These are phyloP conservation scores for Tuber calosporum DNA, from an alignment of 495 filamentous ascomycete species.

Conservation along the genomic window DNA sequence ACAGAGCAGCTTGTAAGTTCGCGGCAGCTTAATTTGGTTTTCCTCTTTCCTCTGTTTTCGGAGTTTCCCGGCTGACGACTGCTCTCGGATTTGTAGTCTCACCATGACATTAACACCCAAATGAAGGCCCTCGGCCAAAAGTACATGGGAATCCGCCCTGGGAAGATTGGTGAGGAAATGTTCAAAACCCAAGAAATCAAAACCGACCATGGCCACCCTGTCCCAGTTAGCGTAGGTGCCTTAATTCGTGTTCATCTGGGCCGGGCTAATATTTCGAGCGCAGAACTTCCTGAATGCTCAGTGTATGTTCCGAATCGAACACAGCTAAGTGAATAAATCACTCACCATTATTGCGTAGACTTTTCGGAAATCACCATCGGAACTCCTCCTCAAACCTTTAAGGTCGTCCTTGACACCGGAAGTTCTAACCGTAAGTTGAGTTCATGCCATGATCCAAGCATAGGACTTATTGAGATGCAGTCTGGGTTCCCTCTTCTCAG, in stretches of 20 bases:
- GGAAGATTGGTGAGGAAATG: slow-evolving; percentile 61
- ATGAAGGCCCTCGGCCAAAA: slow-evolving; percentile 75
- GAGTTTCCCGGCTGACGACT: neutral
- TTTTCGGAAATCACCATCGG: slow-evolving; percentile 94
- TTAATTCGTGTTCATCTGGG: slow-evolving; percentile 6
- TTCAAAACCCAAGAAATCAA: slow-evolving; percentile 69
- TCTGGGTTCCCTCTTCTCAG: slow-evolving; percentile 89
- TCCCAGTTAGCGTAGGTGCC: slow-evolving; percentile 60
- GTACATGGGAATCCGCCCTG: slow-evolving; percentile 81
- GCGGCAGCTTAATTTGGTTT: neutral
- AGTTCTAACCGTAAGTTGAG: slow-evolving; percentile 70
- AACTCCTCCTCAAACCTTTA: slow-evolving; percentile 88
- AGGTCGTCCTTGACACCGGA: slow-evolving; percentile 96
- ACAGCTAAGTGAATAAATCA: neutral
- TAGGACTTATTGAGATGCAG: slow-evolving; percentile 24
- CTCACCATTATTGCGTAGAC: slow-evolving; percentile 51
- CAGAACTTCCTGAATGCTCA: slow-evolving; percentile 96
- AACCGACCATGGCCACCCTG: slow-evolving; percentile 62
- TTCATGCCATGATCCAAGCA: neutral
- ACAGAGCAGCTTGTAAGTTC: slow-evolving; percentile 79
- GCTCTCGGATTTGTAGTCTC: slow-evolving; percentile 47
- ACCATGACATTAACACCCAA: slow-evolving; percentile 73
- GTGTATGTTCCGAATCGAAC: slow-evolving; percentile 56
- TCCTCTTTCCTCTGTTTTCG: neutral
- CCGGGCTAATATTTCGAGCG: slow-evolving; percentile 20